phyloP scores from a whole-genome alignment of 2,329 filamentous ascomycete genomes.

The Cladosporium colombiae region DNA sequence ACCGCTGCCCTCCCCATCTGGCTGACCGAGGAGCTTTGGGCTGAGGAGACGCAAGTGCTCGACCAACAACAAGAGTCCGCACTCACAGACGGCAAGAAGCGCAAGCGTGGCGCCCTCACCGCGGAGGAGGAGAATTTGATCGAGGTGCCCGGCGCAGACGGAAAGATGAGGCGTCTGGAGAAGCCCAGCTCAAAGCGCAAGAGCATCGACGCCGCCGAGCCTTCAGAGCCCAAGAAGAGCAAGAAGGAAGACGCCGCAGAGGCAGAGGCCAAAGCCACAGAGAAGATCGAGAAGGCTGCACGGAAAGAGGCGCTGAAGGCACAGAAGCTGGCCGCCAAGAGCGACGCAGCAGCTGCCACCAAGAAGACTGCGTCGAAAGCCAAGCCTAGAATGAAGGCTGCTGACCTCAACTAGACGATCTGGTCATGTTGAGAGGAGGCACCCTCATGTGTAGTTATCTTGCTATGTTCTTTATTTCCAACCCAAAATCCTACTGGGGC shows the following conservation, averaged over 20 bases:
- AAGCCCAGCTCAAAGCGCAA: constrained; percentile 28
- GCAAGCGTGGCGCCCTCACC: constrained; percentile 35
- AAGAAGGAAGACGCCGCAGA: constrained; percentile 28
- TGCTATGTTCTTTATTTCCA: constrained; percentile 12
- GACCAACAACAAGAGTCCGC: constrained; percentile 46
- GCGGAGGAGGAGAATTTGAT: constrained; percentile 30
- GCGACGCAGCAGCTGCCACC: constrained; percentile 8
- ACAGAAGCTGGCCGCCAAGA: constrained; percentile 22
- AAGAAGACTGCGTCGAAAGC: constrained; percentile 19
- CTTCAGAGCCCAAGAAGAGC: constrained; percentile 31
- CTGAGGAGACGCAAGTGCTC: constrained; percentile 68
- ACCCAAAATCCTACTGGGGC: constrained; percentile 10
- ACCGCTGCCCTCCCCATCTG: constrained; percentile 92
- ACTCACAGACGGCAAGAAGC: constrained; percentile 34
- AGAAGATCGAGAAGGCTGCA: constrained; percentile 29
- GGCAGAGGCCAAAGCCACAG: constrained; percentile 27
- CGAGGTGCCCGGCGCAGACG: constrained; percentile 36
- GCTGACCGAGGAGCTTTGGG: constrained; percentile 89
- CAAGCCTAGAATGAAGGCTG: constrained; percentile 27
- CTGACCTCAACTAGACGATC: constrained; percentile 24
- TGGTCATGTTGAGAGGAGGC: background rate
- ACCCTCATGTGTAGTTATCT: background rate
- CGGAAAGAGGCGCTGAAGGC: constrained; percentile 25
- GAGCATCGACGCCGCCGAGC: constrained; percentile 26
- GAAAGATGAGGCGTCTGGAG: constrained; percentile 36